These are phyloP conservation scores for Triglochin maritima DNA, from an alignment of 106 monocot genomes.

Conservation along the genomic window DNA sequence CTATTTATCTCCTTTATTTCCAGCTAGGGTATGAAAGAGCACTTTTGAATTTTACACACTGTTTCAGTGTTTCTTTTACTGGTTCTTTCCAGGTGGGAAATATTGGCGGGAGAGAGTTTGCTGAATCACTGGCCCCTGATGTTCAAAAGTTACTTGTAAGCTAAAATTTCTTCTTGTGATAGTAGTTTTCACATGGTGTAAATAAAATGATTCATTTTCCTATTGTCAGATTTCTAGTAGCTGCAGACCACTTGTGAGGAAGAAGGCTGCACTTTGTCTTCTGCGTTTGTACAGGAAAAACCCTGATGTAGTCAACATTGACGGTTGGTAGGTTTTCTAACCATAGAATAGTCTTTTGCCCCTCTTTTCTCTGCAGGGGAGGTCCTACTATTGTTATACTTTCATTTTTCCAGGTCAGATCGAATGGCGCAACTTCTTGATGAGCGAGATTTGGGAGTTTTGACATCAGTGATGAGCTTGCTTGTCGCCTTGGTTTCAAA, in stretches of 20 bases:
- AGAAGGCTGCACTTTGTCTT: constrained; percentile 98
- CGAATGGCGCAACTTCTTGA: constrained; percentile 97
- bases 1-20: too few species aligned
- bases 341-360: not conserved
- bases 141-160: constrained; percentile 96
- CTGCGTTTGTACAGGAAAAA: constrained; percentile 92
- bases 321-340: constrained; percentile 65
- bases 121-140: constrained; percentile 95
- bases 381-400: not conserved
- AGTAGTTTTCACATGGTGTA: too few species aligned
- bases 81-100: constrained; percentile 1
- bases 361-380: too few species aligned
- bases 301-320: constrained; percentile 94
- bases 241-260: constrained; percentile 91
- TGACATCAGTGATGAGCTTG: constrained; percentile 96
- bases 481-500: constrained; percentile 91
- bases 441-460: constrained; percentile 94
- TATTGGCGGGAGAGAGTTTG: constrained; percentile 17
- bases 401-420: constrained; percentile 57
- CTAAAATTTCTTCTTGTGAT: not conserved
- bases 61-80: too few species aligned
- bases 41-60: too few species aligned
- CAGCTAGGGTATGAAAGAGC: too few species aligned
- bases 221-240: constrained; percentile 72
- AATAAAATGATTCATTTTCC: not conserved